Conservation (phyloP, 345 rosid species). For the Arabidopsis thaliana region TAIR10.1 NC_003071.7:13021001-13021500, state of each 20-base stretch:
- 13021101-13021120: conserved; percentile 65
- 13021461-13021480: conserved; percentile 86
- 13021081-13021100: conserved; percentile 68
- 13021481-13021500: conserved; percentile 86
- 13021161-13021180: conserved; percentile 78
- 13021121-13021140: conserved; percentile 68
- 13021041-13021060: conserved; percentile 77
- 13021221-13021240: conserved; percentile 74
- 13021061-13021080: conserved; percentile 98
- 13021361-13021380: conserved; percentile 52
- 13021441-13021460: conserved; percentile 87
- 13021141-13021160: conserved; percentile 60
- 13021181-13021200: conserved; percentile 88
- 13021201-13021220: conserved; percentile 77
- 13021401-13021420: conserved; percentile 65
- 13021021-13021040: conserved; percentile 74
- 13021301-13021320: conserved; percentile 84
- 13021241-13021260: conserved; percentile 91
- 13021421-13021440: conserved; percentile 71
- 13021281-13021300: conserved; percentile 82
- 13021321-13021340: conserved; percentile 67
- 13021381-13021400: conserved; percentile 66
- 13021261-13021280: conserved; percentile 67
- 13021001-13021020: conserved; percentile 61
- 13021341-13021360: conserved; percentile 60